Base-by-base conservation (phyloP, 768 basidiomycete genomes). In the Boletus reticuloceps region DNA sequence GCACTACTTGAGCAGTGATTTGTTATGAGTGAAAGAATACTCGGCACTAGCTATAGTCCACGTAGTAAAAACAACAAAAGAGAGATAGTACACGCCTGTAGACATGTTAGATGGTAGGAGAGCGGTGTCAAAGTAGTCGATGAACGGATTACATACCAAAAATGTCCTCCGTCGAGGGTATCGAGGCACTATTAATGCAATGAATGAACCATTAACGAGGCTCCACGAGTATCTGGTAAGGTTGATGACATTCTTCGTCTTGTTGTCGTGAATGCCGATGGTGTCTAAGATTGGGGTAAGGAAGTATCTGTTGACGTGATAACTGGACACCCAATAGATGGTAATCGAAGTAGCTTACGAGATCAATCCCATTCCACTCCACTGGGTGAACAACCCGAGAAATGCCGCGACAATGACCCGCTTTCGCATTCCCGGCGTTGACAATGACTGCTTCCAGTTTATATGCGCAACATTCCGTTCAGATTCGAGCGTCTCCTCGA, bases 401-500 rank as follows among this genome's bases (percentile, higher is more conserved):
- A 63, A 55, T 10, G 53, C 17, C 22, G 55, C 44, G 11, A 65
- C 36, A 4, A 56, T 37, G 6, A 56, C 39, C 2, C 64, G 64
- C 36, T 54, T 63, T 22, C 51, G 53, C 52, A 60, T 64, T n/a
- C 58, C 64, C 10, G 47, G 45, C 0, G 58, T 50, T 6, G 56
- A 64, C 22, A 64, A 37, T 7, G 39, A 5, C 4, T 29, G 38
- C 5, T 22, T 54, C 43, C 19, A 29, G 20, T 5, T 49, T 40
- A 37, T 43, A 6, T 22, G 36, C 2, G 55, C 10, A 13, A 20
- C 29, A 20, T 41, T 54, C 17, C 51, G 10, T 32, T 66, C 64
- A 6, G 25, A 49, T 60, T 80, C 77, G 6, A 85, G 63, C 0
- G 83, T 84, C 55, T 75, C 73, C 61, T 81, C 74, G 54, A 85